Evolutionary conservation across 495 filamentous ascomycete genomes (phyloP), one percentile per base, ranked within the genome.

Genomic region (Penicillium goetzii): DNA sequence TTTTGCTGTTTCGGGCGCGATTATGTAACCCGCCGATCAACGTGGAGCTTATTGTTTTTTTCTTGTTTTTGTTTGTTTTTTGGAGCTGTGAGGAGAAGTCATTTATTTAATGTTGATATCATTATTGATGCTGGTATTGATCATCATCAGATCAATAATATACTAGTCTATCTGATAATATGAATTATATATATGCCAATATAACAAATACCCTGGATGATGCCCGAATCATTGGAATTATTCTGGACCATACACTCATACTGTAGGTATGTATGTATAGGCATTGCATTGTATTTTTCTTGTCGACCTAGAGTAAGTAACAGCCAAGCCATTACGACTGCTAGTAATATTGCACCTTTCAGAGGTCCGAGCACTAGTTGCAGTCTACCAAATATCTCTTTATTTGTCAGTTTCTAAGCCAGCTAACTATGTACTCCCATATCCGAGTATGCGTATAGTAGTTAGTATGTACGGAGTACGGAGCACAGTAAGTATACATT

Each of bases 21-120:
- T 71, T 71, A 71, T 53, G 61, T 71, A 69, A 71, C 25, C 33
- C 47, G 63, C 23, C 57, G 66, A 71, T 66, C 59, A 34, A 51
- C 14, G 19, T 25, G 43, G 25, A 51, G 47, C 25, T 51, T 51
- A 30, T 51, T 51, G 7, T 17, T 26, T 51, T 30, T 28, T 28
- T 32, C 30, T 32, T 32, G 30, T 32, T 32, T 32, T 32, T 32
- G 30, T 7, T 32, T 0, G n/a, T n/a, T 32, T 32, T 32, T 8
- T 32, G 30, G 47, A 19, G 47, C 47, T 25, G 47, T 17, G 47
- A 51, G 47, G 47, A 21, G n/a, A 12, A 6, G 19, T 9, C n/a
- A 25, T 8, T 47, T 47, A 47, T 47, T 25, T 28, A 14, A 51
- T 28, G 10, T 28, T 51, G 25, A 15, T 50, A 15, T 51, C 25